Conservation (phyloP, 805 yeast species). For the Candida sphagnicola region DNA sequence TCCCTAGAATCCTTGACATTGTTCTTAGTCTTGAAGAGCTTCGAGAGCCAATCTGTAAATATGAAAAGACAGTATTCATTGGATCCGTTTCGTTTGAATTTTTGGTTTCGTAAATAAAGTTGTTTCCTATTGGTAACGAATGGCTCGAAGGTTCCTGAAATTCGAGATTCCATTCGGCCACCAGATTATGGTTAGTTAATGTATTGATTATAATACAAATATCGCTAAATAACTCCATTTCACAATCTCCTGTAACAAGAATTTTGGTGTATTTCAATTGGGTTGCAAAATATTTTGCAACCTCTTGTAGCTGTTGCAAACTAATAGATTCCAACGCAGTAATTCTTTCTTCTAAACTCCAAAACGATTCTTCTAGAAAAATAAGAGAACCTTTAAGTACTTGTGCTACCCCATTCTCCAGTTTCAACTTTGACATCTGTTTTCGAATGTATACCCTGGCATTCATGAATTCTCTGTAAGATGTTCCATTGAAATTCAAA, state of each 20-base stretch:
- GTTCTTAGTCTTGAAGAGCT: constrained; percentile 28
- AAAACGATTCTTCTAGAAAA: constrained; percentile 52
- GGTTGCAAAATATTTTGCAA: constrained; percentile 23
- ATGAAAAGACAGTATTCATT: constrained; percentile 48
- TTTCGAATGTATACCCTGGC: constrained; percentile 46
- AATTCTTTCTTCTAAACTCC: constrained; percentile 52
- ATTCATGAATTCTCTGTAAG: constrained; percentile 34
- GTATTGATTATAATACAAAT: constrained; percentile 17
- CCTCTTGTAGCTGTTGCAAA: constrained; percentile 24
- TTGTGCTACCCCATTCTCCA: constrained; percentile 43
- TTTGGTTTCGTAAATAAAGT: constrained; percentile 22
- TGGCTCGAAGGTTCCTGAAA: constrained; percentile 34
- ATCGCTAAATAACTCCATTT: constrained; percentile 11
- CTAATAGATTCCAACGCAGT: constrained; percentile 53
- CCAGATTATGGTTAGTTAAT: constrained; percentile 21
- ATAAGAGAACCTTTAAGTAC: constrained; percentile 49
- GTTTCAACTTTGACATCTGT: constrained; percentile 41
- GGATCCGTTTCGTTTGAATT: constrained; percentile 43
- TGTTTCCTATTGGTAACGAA: constrained; percentile 9
- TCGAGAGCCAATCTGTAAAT: constrained; percentile 54
- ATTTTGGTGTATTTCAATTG: constrained; percentile 32
- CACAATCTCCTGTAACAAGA: constrained; percentile 50
- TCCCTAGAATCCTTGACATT: constrained; percentile 45
- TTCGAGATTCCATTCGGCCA: background rate
- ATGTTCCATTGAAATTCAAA: constrained; percentile 7